Evolutionary conservation across 208 protist species (phyloP).

Genomic region (Naegleria lovaniensis): DNA sequence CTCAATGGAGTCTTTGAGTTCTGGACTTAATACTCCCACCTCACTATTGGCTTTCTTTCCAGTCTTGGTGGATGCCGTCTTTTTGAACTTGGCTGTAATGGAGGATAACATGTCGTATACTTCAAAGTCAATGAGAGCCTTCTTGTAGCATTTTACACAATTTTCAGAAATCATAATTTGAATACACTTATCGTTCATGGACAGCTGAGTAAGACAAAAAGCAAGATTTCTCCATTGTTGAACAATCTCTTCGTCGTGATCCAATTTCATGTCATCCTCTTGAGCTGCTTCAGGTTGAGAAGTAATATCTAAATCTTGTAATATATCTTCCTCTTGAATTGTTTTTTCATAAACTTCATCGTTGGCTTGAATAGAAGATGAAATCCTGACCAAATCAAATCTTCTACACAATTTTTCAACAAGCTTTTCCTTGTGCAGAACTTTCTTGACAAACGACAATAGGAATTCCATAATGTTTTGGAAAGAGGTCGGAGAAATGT

Average conservation of each 20-base stretch:
- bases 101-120: conserved; percentile 6
- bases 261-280: background rate
- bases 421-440: conserved; percentile 50
- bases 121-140: conserved; percentile 43
- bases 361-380: background rate
- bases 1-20: background rate
- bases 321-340: background rate
- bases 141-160: conserved; percentile 36
- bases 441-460: conserved; percentile 49
- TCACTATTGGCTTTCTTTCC: conserved; percentile 2
- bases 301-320: conserved; percentile 1
- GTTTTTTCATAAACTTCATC: background rate
- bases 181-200: conserved; percentile 47
- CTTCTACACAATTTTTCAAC: conserved; percentile 59
- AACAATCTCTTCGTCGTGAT: background rate
- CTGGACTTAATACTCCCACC: background rate
- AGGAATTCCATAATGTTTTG: conserved; percentile 51
- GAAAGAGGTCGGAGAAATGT: conserved; percentile 33
- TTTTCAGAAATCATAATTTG: conserved; percentile 43
- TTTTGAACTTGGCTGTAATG: background rate
- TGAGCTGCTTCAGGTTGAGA: background rate
- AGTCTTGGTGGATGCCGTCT: background rate
- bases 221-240: conserved; percentile 46
- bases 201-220: conserved; percentile 47
- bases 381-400: conserved; percentile 30